phyloP scores from a whole-genome alignment of 108 stramenopile genomes.

The Seminavis robusta region DNA sequence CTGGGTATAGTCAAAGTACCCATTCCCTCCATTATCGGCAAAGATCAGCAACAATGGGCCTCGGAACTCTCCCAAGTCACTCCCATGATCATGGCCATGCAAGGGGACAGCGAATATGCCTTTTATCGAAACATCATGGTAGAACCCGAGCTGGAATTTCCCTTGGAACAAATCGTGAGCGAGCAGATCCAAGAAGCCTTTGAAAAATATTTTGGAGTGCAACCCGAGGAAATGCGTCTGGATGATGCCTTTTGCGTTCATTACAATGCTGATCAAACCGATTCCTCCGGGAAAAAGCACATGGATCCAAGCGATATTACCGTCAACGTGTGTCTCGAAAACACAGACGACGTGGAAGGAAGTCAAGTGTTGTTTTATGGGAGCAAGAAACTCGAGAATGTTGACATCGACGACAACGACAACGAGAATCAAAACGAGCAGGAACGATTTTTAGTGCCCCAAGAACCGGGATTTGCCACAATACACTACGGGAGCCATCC shows the following conservation, averaged over 20 bases:
- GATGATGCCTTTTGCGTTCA: constrained; percentile 58
- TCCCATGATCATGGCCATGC: constrained; percentile 15
- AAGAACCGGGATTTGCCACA: constrained; percentile 34
- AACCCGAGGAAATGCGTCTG: constrained; percentile 10
- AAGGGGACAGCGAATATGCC: constrained; percentile 47
- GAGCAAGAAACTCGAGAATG: constrained; percentile 7
- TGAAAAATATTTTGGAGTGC: constrained; percentile 23
- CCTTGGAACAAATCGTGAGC: constrained; percentile 10
- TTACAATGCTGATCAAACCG: constrained; percentile 43
- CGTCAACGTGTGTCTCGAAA: constrained; percentile 53
- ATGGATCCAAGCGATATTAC: constrained; percentile 65
- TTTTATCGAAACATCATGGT: constrained; percentile 63
- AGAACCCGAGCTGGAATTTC: constrained; percentile 43
- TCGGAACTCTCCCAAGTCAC: constrained; percentile 25
- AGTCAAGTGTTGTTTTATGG: constrained; percentile 54
- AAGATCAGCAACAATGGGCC: constrained; percentile 29
- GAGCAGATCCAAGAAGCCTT: constrained; percentile 15
- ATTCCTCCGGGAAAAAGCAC: constrained; percentile 43
- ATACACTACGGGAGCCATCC: constrained; percentile 50
- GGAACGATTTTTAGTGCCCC: constrained; percentile 26
- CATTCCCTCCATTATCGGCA: too few relatives aligned
- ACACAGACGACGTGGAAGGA: constrained; percentile 24
- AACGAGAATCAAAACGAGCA: background rate
- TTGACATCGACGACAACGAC: background rate
- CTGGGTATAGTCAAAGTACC: too few relatives aligned